These are phyloP conservation scores for Pseudogymnoascus sp. DNA, from an alignment of 2,329 filamentous ascomycete genomes.

Conservation along the genomic window DNA sequence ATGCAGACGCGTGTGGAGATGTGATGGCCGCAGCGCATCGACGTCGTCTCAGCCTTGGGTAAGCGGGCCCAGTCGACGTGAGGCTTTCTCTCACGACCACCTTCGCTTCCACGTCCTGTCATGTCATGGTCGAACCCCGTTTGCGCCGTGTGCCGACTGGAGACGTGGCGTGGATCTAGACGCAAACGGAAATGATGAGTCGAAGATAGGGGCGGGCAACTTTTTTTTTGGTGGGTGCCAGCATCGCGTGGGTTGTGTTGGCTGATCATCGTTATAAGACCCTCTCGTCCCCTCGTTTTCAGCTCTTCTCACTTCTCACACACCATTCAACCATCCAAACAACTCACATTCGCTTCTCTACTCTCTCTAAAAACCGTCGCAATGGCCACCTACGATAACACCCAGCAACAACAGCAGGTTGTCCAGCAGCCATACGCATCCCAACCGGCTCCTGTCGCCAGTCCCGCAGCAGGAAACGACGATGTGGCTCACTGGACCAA, in stretches of 20 bases:
- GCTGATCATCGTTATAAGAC: not conserved
- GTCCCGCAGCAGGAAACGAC: not conserved
- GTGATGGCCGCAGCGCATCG: not conserved
- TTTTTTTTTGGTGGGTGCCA: not conserved
- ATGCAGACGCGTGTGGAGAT: not conserved
- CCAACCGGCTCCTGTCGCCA: not conserved
- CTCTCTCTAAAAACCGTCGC: not conserved
- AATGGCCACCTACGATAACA: not conserved
- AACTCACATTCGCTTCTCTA: not conserved
- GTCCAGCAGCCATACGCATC: not conserved
- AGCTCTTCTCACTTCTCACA: not conserved
- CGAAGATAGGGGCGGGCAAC: not conserved
- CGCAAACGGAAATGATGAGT: not conserved
- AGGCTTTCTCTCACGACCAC: not conserved
- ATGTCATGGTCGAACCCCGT: conserved; percentile 3
- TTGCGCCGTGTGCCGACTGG: not conserved
- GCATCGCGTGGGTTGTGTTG: not conserved
- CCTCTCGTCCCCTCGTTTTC: not conserved
- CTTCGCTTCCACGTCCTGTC: not conserved
- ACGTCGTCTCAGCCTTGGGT: not conserved
- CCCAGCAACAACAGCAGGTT: not conserved
- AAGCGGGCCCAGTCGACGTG: not conserved
- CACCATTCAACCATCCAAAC: not conserved
- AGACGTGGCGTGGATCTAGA: not conserved
- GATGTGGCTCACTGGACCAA: conserved; percentile 11